Evolutionary conservation across 1,284 basidiomycete genomes (phyloP).

Genomic region (Ceratobasidium papillatum): DNA sequence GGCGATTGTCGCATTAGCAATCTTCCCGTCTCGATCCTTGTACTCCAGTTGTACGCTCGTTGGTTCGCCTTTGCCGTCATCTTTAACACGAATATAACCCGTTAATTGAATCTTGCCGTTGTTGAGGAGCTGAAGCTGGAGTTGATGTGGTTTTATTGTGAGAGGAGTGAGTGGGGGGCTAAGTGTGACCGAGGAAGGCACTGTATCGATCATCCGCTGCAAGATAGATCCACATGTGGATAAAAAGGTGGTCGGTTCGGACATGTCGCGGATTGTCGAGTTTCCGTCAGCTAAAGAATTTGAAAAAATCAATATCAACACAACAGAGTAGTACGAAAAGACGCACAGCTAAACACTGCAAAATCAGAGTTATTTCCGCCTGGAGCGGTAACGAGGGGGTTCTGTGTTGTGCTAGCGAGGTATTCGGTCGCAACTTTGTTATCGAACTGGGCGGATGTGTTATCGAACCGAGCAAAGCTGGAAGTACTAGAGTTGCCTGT

Average conservation of each 20-base stretch:
- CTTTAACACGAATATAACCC: not conserved
- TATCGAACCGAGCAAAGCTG: not conserved
- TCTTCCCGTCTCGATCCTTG: not conserved
- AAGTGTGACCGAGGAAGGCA: not conserved
- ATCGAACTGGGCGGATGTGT: not conserved
- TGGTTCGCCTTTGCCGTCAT: not conserved
- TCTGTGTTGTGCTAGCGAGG: not conserved
- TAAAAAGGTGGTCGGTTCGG: not conserved
- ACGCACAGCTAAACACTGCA: not conserved
- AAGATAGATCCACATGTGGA: not conserved
- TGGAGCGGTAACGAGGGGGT: not conserved
- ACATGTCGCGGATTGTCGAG: not conserved
- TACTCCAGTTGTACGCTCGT: not conserved
- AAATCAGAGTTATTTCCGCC: slow-evolving; percentile 4
- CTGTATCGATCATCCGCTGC: not conserved
- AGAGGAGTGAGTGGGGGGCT: not conserved
- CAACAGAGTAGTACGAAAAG: not conserved
- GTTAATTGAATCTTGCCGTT: not conserved
- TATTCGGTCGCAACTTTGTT: not conserved
- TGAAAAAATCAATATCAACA: not conserved
- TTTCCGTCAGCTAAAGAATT: not conserved
- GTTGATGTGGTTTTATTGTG: not conserved
- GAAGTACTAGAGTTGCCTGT: not conserved
- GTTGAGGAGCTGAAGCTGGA: not conserved
- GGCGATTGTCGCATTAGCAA: not conserved